Evolutionary conservation across 208 protist species (phyloP), one percentile per base, ranked within the genome.

Genomic region (Balamuthia mandrillaris): DNA sequence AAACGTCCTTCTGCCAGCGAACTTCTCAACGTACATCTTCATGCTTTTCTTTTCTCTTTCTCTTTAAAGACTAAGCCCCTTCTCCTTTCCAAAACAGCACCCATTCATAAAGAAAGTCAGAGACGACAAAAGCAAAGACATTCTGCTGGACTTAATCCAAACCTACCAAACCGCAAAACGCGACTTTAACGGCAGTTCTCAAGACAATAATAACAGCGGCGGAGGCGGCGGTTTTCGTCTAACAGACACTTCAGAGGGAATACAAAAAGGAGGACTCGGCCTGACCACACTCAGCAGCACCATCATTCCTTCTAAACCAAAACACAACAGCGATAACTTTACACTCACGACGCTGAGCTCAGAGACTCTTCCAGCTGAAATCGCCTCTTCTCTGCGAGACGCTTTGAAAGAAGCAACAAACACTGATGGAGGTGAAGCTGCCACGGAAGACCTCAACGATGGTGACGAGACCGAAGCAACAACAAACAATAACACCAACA

Each of bases 1-100:
- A 45, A 65, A 7, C 42, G 91, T 1, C 70, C 87, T 7, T 72
- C 63, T 9, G 84, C 88, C 9, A 18, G 56, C 1, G 65, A 84
- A 56, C 54, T 91, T 9, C 58, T 90, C 12, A 35, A 56, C 45
- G 66, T 75, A 52, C 51, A n/a, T 52, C 47, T 52, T 52, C 47
- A 18, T 52, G 10, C 47, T 52, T 52, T 18, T 10, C 18, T 52
- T 18, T 52, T 52, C 10, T 9, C 7, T 63, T 63, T 31, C 56
- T 7, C 33, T 63, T 18, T 31, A 6, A 21, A 35, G 56, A 21
- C 10, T 10, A 21, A 31, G 56, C 58, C n/a, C 58, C 14, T 31
- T 35, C 58, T 9, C 58, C n/a, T 65, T 29, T 10, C n/a, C 33
- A 10, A 31, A 24, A 45, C 41, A 75, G 66, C 66, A 75, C 66